These are phyloP conservation scores for Sugiyamaella neomexicana DNA, from an alignment of 1,139 yeast species.

Conservation along the genomic window DNA sequence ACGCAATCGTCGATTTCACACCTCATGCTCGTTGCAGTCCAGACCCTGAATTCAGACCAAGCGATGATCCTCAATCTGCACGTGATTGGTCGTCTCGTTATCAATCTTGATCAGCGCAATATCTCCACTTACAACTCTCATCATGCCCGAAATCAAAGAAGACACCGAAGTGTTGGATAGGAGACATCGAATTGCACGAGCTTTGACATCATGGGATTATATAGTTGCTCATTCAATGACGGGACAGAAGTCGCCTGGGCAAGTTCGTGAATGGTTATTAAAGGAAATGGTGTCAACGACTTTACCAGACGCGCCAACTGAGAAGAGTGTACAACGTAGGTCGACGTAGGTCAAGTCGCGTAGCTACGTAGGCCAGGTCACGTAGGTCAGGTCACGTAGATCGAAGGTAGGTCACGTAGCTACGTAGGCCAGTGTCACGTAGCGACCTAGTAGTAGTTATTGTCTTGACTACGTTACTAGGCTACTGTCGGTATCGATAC, in stretches of 20 bases:
- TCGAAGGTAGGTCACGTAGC: too few relatives aligned
- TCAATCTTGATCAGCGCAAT: neutral
- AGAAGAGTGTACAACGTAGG: neutral
- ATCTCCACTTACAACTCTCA: neutral
- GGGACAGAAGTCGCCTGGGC: constrained; percentile 9
- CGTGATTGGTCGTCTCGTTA: too few relatives aligned
- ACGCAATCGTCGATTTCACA: too few relatives aligned
- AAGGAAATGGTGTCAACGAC: constrained; percentile 7
- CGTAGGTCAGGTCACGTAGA: too few relatives aligned
- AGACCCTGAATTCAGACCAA: too few relatives aligned
- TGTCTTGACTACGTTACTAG: too few relatives aligned
- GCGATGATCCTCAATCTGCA: too few relatives aligned
- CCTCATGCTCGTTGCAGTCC: too few relatives aligned
- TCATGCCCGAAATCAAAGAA: constrained; percentile 14
- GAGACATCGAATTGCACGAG: constrained; percentile 2
- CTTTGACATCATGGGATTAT: constrained; percentile 10
- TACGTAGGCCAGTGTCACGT: too few relatives aligned
- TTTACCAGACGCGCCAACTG: constrained; percentile 1
- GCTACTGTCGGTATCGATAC: too few relatives aligned
- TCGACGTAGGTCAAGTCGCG: neutral
- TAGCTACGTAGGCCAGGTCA: neutral
- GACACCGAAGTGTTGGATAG: constrained; percentile 11
- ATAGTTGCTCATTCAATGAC: constrained; percentile 4
- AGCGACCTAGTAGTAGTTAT: too few relatives aligned
- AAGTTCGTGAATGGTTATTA: constrained; percentile 8